phyloP scores from a whole-genome alignment of 2,329 filamentous ascomycete genomes.

The Conoideocrella luteorostrata region DNA sequence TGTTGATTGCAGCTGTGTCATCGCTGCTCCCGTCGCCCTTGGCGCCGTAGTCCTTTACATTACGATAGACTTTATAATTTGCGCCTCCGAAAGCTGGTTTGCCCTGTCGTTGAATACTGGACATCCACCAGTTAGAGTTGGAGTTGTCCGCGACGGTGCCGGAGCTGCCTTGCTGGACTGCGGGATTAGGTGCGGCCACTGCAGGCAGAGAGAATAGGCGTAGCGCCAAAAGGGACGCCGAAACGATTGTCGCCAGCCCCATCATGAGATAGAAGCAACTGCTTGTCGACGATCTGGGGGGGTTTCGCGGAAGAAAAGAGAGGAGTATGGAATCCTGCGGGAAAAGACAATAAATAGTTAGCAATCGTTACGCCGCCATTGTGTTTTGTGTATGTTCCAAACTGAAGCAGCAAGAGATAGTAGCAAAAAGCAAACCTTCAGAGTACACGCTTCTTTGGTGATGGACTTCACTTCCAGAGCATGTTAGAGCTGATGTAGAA shows the following conservation, averaged over 20 bases:
- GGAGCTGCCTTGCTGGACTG: conserved; percentile 9
- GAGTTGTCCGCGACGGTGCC: conserved; percentile 22
- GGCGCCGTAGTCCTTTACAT: conserved; percentile 71
- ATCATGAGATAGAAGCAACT: conserved; percentile 34
- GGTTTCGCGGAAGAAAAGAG: not conserved
- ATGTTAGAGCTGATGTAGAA: not conserved
- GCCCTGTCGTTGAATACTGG: conserved; percentile 63
- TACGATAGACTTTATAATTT: conserved; percentile 67
- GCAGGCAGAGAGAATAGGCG: conserved; percentile 31
- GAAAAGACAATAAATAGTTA: not conserved
- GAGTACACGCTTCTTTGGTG: not conserved
- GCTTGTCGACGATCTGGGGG: not conserved
- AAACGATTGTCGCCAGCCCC: conserved; percentile 37
- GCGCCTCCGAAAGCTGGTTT: conserved; percentile 49
- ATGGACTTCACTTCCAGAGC: not conserved
- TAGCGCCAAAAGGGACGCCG: conserved; percentile 36
- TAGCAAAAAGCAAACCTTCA: not conserved
- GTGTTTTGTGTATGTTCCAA: not conserved
- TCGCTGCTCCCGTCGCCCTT: conserved; percentile 64
- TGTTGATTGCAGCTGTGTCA: conserved; percentile 84
- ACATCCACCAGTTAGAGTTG: conserved; percentile 62
- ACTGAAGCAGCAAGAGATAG: not conserved
- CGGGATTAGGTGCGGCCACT: conserved; percentile 24
- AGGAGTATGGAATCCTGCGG: not conserved
- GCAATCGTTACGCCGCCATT: not conserved